phyloP scores from a whole-genome alignment of 768 basidiomycete genomes.

The Floccularia luteovirens region DNA sequence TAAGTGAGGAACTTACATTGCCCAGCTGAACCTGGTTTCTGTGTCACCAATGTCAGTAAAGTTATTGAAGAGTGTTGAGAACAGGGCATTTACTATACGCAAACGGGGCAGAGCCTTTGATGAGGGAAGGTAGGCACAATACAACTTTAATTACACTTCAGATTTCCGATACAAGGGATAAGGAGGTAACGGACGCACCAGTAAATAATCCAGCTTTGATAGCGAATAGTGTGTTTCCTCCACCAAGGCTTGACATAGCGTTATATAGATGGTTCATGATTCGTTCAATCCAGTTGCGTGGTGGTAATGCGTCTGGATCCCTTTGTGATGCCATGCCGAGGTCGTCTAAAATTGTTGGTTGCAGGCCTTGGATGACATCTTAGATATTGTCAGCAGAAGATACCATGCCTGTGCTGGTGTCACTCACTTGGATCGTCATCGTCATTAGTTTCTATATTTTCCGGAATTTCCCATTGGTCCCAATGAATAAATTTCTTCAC shows the following conservation, averaged over 20 bases:
- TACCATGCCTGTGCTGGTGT: background rate
- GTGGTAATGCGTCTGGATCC: slow-evolving; percentile 73
- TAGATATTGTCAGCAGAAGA: background rate
- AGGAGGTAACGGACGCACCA: slow-evolving; percentile 22
- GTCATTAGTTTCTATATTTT: slow-evolving; percentile 36
- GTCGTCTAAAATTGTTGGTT: slow-evolving; percentile 32
- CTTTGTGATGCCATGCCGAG: slow-evolving; percentile 49
- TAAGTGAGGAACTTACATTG: slow-evolving; percentile 39
- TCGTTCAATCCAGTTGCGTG: slow-evolving; percentile 48
- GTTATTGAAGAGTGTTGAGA: background rate
- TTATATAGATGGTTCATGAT: slow-evolving; percentile 39
- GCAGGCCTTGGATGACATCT: slow-evolving; percentile 51
- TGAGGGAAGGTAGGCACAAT: slow-evolving; percentile 51
- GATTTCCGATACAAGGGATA: background rate
- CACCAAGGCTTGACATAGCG: slow-evolving; percentile 27
- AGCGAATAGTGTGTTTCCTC: slow-evolving; percentile 62
- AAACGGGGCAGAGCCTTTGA: slow-evolving; percentile 44
- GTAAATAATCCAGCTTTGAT: slow-evolving; percentile 66
- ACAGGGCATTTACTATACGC: slow-evolving; percentile 42
- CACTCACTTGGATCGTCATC: slow-evolving; percentile 66
- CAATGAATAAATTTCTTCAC: slow-evolving; percentile 29
- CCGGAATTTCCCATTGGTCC: slow-evolving; percentile 38
- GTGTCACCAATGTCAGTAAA: slow-evolving; percentile 5
- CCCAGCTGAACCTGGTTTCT: slow-evolving; percentile 69
- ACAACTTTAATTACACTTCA: slow-evolving; percentile 30